A percentile compares a stretch with the other conserved stretches of the same genome.
These are phyloP conservation scores for Neonectria punicea DNA, from an alignment of 2,329 filamentous ascomycete species.

Conservation along the genomic window DNA sequence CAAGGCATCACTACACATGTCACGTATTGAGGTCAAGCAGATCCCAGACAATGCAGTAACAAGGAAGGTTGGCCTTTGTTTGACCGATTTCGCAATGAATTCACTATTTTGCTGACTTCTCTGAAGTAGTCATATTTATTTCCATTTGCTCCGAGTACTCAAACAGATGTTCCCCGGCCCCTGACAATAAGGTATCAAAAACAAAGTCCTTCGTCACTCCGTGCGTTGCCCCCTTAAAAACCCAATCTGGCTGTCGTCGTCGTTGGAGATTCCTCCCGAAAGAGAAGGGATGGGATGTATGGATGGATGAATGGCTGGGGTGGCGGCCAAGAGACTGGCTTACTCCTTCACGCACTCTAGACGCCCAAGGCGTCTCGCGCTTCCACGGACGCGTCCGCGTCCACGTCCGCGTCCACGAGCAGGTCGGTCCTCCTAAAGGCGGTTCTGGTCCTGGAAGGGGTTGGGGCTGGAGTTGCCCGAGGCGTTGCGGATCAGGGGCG, in stretches of 20 bases:
- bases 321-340: constrained; percentile 10
- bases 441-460: constrained; percentile 52
- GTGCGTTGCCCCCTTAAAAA: constrained; percentile 9
- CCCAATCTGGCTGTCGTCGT: not conserved
- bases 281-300: not conserved
- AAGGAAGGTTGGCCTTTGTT: not conserved
- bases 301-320: not conserved
- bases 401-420: constrained; percentile 14
- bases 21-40: no score
- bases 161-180: constrained; percentile 34
- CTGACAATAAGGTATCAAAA: constrained; percentile 41
- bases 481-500: constrained; percentile 51
- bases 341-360: constrained; percentile 36
- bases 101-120: constrained; percentile 23
- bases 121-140: constrained; percentile 11
- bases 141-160: constrained; percentile 34
- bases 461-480: constrained; percentile 41
- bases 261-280: not conserved
- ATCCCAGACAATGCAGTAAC: no score
- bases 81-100: constrained; percentile 3
- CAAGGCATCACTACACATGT: not conserved
- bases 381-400: not conserved
- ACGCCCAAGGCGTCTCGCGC: constrained; percentile 26
- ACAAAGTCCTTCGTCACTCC: constrained; percentile 30
- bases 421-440: constrained; percentile 42